phyloP scores from a whole-genome alignment of 106 monocot species.

The Phalaenopsis aphrodite region DNA sequence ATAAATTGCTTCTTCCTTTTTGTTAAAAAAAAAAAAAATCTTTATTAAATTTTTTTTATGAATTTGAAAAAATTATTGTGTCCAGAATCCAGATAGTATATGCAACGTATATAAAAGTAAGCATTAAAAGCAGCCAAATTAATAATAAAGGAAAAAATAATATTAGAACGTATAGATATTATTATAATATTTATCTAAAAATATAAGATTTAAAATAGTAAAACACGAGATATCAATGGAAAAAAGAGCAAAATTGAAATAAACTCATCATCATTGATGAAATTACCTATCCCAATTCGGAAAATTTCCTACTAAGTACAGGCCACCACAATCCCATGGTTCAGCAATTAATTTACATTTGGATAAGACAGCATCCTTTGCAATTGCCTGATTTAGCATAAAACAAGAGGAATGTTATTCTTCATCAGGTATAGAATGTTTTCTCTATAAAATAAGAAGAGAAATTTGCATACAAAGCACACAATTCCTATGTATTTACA shows the following conservation, averaged over 20 bases:
- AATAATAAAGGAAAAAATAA: neutral
- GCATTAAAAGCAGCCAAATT: neutral
- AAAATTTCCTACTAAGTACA: constrained; percentile 88
- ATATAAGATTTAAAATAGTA: neutral
- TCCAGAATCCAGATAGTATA: no score
- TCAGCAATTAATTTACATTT: constrained; percentile 98
- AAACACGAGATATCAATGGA: neutral
- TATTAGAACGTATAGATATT: no score
- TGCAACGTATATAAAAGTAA: neutral
- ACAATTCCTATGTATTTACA: no score
- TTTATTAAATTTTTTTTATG: no score
- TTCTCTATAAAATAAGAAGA: neutral
- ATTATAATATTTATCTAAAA: no score
- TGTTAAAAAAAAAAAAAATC: no score
- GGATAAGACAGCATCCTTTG: constrained; percentile 76
- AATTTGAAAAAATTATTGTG: no score
- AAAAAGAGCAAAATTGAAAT: neutral
- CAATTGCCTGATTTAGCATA: constrained; percentile 64
- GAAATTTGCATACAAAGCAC: no score
- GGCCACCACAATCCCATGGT: constrained; percentile 97
- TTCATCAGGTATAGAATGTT: neutral
- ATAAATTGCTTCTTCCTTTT: neutral
- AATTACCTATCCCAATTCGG: constrained; percentile 99
- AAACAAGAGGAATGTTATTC: neutral
- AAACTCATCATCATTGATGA: neutral